Conservation (phyloP, 306 rosid genomes). For the Purshia tridentata region DNA sequence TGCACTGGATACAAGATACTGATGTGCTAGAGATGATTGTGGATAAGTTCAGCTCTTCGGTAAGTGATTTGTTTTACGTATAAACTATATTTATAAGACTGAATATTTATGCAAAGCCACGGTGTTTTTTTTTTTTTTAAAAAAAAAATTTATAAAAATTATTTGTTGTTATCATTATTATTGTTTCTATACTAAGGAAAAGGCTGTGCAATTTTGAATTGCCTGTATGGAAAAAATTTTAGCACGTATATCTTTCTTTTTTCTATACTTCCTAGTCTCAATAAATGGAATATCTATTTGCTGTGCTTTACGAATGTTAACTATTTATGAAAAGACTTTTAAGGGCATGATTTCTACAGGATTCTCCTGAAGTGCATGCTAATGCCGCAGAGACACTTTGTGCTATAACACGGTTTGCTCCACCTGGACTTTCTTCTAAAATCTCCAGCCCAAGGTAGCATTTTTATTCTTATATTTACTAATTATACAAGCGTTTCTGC, state of each 20-base stretch:
- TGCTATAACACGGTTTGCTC: conserved; percentile 94
- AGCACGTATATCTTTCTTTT: neutral
- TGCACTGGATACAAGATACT: conserved; percentile 92
- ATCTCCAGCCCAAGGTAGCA: conserved; percentile 82
- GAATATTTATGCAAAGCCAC: neutral
- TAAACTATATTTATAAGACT: neutral
- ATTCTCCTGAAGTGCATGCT: conserved; percentile 92
- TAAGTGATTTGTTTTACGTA: conserved; percentile 42
- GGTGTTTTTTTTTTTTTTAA: neutral
- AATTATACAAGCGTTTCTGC: neutral
- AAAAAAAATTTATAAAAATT: neutral
- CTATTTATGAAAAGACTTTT: neutral
- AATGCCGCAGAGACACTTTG: conserved; percentile 97
- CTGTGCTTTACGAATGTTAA: neutral
- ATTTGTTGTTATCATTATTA: neutral
- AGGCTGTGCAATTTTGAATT: neutral
- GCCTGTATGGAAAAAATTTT: neutral
- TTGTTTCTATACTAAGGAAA: neutral
- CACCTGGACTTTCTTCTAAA: conserved; percentile 79
- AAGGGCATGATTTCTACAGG: conserved; percentile 49
- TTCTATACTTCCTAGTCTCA: neutral
- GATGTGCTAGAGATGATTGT: conserved; percentile 95
- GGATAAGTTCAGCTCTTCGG: conserved; percentile 92
- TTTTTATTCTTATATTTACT: neutral
- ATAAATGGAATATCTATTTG: neutral